Evolutionary conservation across 2,329 filamentous ascomycete genomes (phyloP).

Genomic region (Rhynchosporium graminicola): DNA sequence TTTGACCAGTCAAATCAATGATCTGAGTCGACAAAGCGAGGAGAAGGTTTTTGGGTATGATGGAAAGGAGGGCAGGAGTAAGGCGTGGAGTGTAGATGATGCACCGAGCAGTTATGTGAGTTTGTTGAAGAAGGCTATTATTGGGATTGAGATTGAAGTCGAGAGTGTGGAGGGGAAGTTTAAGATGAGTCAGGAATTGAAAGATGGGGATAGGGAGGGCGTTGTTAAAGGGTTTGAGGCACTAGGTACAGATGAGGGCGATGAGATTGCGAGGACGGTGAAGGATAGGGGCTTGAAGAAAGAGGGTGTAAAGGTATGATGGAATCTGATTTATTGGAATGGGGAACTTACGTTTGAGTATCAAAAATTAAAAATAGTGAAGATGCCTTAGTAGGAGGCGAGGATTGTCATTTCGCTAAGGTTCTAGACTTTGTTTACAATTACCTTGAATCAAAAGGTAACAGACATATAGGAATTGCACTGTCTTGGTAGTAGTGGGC

Average conservation of each 20-base stretch:
- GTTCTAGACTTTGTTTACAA: too few relatives aligned
- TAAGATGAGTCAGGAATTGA: slow-evolving; percentile 67
- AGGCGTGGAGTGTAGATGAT: slow-evolving; percentile 58
- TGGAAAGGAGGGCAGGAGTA: slow-evolving; percentile 40
- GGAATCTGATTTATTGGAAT: background rate
- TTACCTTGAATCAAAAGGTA: too few relatives aligned
- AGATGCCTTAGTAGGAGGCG: too few relatives aligned
- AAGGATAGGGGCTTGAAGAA: slow-evolving; percentile 18
- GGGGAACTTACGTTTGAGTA: background rate
- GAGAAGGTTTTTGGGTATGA: slow-evolving; percentile 57
- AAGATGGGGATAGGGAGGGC: slow-evolving; percentile 53
- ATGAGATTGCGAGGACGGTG: slow-evolving; percentile 22
- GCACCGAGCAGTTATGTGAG: slow-evolving; percentile 58
- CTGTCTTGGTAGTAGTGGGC: too few relatives aligned
- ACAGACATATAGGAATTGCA: too few relatives aligned
- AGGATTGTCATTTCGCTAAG: too few relatives aligned
- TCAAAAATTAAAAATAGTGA: too few relatives aligned
- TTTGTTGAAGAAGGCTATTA: slow-evolving; percentile 58
- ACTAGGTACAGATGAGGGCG: slow-evolving; percentile 39
- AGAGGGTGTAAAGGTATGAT: slow-evolving; percentile 4
- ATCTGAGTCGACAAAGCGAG: slow-evolving; percentile 55
- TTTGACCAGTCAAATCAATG: slow-evolving; percentile 53
- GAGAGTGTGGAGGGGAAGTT: slow-evolving; percentile 59
- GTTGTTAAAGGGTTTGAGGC: slow-evolving; percentile 57
- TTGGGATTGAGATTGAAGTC: slow-evolving; percentile 61